Conservation (phyloP, 108 stramenopile genomes). For the Nannochloropsis gaditana region DNA sequence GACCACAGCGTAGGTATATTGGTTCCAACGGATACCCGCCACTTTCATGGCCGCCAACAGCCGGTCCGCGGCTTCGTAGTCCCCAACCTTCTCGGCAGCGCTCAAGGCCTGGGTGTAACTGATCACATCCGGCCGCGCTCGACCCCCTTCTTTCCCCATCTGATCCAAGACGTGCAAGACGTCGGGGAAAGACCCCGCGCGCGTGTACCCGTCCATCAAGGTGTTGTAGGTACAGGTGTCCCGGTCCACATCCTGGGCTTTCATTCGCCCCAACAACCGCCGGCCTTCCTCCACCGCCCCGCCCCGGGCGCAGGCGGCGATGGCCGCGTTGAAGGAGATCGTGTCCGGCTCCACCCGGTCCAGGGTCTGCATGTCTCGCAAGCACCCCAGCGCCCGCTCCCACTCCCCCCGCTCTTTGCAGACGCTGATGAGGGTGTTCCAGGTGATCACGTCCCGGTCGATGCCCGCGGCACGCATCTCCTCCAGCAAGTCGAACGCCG, state of each 20-base stretch:
- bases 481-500: neutral
- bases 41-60: slow-evolving; percentile 1
- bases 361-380: neutral
- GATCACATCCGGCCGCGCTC: neutral
- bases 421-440: slow-evolving; percentile 3
- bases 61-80: neutral
- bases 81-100: neutral
- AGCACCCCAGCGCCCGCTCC: neutral
- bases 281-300: slow-evolving; percentile 26
- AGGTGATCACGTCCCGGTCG: neutral
- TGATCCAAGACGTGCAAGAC: neutral
- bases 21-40: neutral
- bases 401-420: neutral
- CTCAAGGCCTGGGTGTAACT: neutral
- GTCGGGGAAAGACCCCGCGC: neutral
- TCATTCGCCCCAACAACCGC: slow-evolving; percentile 24
- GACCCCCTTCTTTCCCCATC: neutral
- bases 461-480: neutral
- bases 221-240: slow-evolving; percentile 6
- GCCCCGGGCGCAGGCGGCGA: slow-evolving; percentile 34
- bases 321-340: slow-evolving; percentile 43
- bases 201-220: neutral
- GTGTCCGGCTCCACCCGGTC: neutral
- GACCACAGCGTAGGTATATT: neutral
- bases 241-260: neutral